Percentiles rank a stretch among this genome's conserved stretches.
Conservation (phyloP, 768 basidiomycete species). For the Podaxis sp. region DNA sequence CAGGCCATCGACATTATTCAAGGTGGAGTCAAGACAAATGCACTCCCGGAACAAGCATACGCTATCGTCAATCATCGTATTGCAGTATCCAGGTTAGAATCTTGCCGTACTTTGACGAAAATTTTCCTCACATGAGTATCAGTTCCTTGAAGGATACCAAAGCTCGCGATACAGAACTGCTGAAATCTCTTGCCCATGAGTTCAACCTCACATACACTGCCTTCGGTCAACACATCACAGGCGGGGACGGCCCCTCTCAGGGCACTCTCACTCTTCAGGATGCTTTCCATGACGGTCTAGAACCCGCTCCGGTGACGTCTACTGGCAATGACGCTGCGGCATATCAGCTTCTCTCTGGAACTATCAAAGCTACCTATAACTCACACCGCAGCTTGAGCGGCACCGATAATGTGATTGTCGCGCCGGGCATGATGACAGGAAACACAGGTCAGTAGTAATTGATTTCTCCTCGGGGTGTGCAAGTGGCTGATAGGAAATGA, state of each 20-base stretch:
- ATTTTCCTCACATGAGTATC: neutral
- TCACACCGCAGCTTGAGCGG: slow-evolving; percentile 35
- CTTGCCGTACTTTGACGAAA: neutral
- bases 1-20: slow-evolving; percentile 71
- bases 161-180: slow-evolving; percentile 38
- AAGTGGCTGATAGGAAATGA: slow-evolving; percentile 11
- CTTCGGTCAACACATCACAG: slow-evolving; percentile 42
- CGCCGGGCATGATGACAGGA: slow-evolving; percentile 55
- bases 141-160: slow-evolving; percentile 42
- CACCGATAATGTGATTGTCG: slow-evolving; percentile 35
- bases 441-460: slow-evolving; percentile 42
- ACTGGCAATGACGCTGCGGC: slow-evolving; percentile 37
- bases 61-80: slow-evolving; percentile 74
- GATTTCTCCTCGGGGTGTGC: neutral
- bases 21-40: slow-evolving; percentile 73
- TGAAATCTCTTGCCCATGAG: slow-evolving; percentile 41
- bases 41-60: slow-evolving; percentile 70
- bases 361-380: slow-evolving; percentile 59
- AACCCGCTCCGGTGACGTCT: slow-evolving; percentile 66
- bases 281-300: slow-evolving; percentile 44
- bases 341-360: slow-evolving; percentile 54
- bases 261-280: slow-evolving; percentile 51
- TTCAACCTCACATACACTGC: slow-evolving; percentile 58
- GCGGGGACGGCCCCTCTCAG: slow-evolving; percentile 25
- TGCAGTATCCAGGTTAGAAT: slow-evolving; percentile 47